Percentiles rank a stretch among this genome's conserved stretches.
These are phyloP conservation scores for Arctostaphylos glauca DNA, from an alignment of 148 eudicot genomes.

Conservation along the genomic window DNA sequence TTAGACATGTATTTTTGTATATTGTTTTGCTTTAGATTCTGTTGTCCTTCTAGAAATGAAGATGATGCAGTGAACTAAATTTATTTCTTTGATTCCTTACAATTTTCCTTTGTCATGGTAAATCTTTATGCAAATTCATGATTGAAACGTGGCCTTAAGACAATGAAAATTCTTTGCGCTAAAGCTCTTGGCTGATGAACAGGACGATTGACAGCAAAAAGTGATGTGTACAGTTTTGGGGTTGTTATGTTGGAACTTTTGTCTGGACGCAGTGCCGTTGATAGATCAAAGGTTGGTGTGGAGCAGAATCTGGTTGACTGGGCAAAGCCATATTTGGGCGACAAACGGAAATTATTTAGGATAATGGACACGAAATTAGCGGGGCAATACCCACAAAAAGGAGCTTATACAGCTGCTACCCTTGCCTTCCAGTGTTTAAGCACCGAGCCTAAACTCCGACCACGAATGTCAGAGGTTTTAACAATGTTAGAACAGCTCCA, in stretches of 20 bases:
- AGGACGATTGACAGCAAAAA: constrained; percentile 64
- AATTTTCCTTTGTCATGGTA: neutral
- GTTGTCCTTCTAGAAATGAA: too few species aligned
- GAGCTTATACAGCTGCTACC: constrained; percentile 52
- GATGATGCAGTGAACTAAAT: neutral
- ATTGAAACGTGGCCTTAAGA: neutral
- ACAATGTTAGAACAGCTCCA: constrained; percentile 69
- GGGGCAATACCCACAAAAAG: constrained; percentile 74
- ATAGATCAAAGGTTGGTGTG: constrained; percentile 38
- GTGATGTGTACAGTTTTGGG: constrained; percentile 82
- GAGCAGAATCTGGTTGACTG: constrained; percentile 70
- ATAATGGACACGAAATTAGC: constrained; percentile 70
- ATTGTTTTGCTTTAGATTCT: neutral
- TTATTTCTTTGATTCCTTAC: neutral
- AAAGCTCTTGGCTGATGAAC: constrained; percentile 14
- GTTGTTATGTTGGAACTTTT: constrained; percentile 68
- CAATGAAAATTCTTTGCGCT: constrained; percentile 1
- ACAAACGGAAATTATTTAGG: constrained; percentile 55
- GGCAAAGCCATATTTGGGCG: constrained; percentile 63
- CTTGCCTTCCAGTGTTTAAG: constrained; percentile 57
- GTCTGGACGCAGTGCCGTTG: constrained; percentile 66
- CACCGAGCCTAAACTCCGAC: constrained; percentile 55
- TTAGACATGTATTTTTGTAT: neutral
- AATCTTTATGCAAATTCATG: neutral
- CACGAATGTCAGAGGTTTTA: constrained; percentile 65